Conservation (phyloP, 192 early-diverging fungal genomes). For the Coemansia sp. region DNA sequence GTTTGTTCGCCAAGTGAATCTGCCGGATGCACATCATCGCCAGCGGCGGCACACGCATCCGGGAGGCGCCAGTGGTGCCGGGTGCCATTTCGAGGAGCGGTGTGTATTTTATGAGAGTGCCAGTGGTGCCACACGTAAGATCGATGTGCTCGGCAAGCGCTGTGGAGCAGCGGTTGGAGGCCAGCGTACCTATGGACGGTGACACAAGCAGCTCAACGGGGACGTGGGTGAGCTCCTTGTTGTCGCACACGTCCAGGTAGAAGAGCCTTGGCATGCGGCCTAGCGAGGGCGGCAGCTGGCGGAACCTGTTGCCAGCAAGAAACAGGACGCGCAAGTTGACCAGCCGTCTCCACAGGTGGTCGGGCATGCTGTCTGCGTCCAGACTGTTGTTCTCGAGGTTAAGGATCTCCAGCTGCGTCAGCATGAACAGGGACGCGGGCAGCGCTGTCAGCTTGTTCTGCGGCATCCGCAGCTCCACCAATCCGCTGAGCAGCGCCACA, state of each 20-base stretch:
- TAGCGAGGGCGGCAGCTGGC: slow-evolving; percentile 28
- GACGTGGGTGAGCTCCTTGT: slow-evolving; percentile 15
- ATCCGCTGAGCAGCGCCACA: slow-evolving; percentile 10
- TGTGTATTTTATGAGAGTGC: not conserved
- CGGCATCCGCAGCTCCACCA: slow-evolving; percentile 48
- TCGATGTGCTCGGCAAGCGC: slow-evolving; percentile 4
- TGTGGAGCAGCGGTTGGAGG: slow-evolving; percentile 27
- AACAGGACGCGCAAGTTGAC: slow-evolving; percentile 38
- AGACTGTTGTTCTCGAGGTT: slow-evolving; percentile 43
- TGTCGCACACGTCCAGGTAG: slow-evolving; percentile 47
- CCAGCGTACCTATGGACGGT: slow-evolving; percentile 32
- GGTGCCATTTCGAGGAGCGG: slow-evolving; percentile 6
- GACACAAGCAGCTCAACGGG: slow-evolving; percentile 32
- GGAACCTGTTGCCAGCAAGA: slow-evolving; percentile 32
- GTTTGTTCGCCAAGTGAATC: slow-evolving; percentile 3
- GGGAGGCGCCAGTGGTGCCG: not conserved
- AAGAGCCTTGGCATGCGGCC: slow-evolving; percentile 41
- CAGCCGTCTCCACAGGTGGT: slow-evolving; percentile 23
- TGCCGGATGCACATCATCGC: slow-evolving; percentile 19
- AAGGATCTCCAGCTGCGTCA: slow-evolving; percentile 43
- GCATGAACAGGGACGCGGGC: slow-evolving; percentile 33
- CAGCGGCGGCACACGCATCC: slow-evolving; percentile 16
- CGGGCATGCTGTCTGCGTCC: slow-evolving; percentile 14
- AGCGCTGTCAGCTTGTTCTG: slow-evolving; percentile 39
- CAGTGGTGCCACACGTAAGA: not conserved